Evolutionary conservation across 2,329 filamentous ascomycete species (phyloP).

Genomic region (Pseudopithomyces chartarum): DNA sequence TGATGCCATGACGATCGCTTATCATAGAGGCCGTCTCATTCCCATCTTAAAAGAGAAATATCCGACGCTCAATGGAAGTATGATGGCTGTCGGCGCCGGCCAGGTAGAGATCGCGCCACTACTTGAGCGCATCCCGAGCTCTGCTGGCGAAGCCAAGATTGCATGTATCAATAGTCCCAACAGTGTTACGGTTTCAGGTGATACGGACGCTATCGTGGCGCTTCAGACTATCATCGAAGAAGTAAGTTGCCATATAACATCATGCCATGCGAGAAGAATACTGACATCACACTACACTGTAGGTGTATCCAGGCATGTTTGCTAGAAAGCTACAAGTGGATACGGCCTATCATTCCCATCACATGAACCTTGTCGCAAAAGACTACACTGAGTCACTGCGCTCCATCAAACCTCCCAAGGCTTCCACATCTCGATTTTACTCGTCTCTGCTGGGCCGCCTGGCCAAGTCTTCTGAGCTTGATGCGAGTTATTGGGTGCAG

Average conservation of each 20-base stretch:
- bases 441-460: conserved; percentile 23
- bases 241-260: conserved; percentile 10
- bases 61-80: conserved; percentile 22
- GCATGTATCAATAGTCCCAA: conserved; percentile 47
- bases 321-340: conserved; percentile 49
- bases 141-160: conserved; percentile 15
- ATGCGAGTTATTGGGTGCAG: conserved; percentile 30
- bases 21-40: conserved; percentile 29
- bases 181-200: conserved; percentile 54
- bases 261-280: not conserved
- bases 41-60: conserved; percentile 23
- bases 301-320: conserved; percentile 37
- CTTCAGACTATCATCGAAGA: conserved; percentile 42
- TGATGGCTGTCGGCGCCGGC: conserved; percentile 29
- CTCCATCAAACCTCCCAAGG: conserved; percentile 23
- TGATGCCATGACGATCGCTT: conserved; percentile 30
- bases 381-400: conserved; percentile 32
- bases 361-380: conserved; percentile 27
- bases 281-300: not conserved
- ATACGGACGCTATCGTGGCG: conserved; percentile 45
- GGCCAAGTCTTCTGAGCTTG: conserved; percentile 14
- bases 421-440: conserved; percentile 17
- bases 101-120: conserved; percentile 18
- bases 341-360: conserved; percentile 51
- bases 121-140: conserved; percentile 14